Base-by-base conservation (phyloP, 2,329 filamentous ascomycete species). In the Lanzia echinophila region DNA sequence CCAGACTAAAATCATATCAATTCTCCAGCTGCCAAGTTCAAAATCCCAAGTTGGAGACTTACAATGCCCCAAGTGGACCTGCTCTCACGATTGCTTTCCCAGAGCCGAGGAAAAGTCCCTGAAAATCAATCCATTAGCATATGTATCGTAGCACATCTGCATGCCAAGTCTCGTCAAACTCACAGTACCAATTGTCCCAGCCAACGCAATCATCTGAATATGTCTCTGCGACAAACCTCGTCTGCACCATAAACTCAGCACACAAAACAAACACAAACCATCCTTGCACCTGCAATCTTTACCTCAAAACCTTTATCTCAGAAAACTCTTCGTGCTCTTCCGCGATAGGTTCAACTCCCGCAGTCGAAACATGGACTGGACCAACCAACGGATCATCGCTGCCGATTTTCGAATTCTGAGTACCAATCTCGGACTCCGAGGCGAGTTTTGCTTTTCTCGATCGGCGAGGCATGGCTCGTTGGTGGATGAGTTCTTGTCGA, bases 11-110 rank as follows among this genome's bases (percentile, higher is more conserved):
- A n/a, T 11, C 8, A 19, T 20, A 41, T n/a, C 7, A 45, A 24
- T 15, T 17, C 11, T 39, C 15, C 2, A 19, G 15, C 11, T 39
- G 6, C n/a, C 15, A 2, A 39, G 2, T 28, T 17, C 28, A 4
- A 6, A 11, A 3, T 12, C 5, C 10, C 6, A 3, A 3, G 3
- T 8, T 15, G 15, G 15, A 49, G n/a, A 60, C 62, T 49, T 52
- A 68, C 6, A 81, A 67, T 24, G 78, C 71, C 20, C 75, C 76
- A 0, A 78, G 69, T 2, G 78, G 78, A 3, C 76, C 79, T 28
- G 72, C 78, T 22, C 71, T 73, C 22, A 73, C 71, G 24, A 81
- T 74, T 0, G 77, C 74, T 56, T 73, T 71, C 28, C 79, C 79
- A 1, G 77, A 75, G 32, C 61, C 56, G 28, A 63, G 48, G 48